Conservation (phyloP, 192 early-diverging fungal species). For the Backusella mclennaniae region DNA sequence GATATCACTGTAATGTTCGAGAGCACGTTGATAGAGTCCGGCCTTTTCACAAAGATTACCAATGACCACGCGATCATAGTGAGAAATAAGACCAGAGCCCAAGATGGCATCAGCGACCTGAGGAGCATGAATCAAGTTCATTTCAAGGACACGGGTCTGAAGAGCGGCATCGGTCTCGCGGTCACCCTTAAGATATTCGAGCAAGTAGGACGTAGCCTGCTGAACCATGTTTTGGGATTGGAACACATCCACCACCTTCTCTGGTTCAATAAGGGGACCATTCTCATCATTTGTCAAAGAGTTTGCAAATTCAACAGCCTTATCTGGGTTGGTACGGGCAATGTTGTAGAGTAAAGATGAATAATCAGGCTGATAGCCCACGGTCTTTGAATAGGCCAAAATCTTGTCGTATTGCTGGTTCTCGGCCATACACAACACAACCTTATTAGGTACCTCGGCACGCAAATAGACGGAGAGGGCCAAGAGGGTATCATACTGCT, state of each 20-base stretch:
- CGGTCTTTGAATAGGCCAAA: slow-evolving; percentile 91
- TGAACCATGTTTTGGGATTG: slow-evolving; percentile 89
- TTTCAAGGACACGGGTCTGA: slow-evolving; percentile 94
- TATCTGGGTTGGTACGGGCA: slow-evolving; percentile 88
- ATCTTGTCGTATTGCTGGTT: slow-evolving; percentile 96
- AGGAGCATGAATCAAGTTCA: slow-evolving; percentile 95
- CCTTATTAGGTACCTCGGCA: slow-evolving; percentile 91
- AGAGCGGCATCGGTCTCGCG: slow-evolving; percentile 86
- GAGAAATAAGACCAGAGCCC: slow-evolving; percentile 92
- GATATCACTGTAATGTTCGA: slow-evolving; percentile 96
- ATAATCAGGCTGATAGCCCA: slow-evolving; percentile 93
- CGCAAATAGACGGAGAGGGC: slow-evolving; percentile 95
- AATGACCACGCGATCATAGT: slow-evolving; percentile 92
- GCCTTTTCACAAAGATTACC: slow-evolving; percentile 97
- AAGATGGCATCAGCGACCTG: slow-evolving; percentile 99
- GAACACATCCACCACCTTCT: slow-evolving; percentile 91
- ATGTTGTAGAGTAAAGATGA: slow-evolving; percentile 86
- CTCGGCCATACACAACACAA: slow-evolving; percentile 96
- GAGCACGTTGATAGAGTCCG: slow-evolving; percentile 90
- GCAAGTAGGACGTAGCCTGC: slow-evolving; percentile 94
- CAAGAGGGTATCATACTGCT: slow-evolving; percentile 84
- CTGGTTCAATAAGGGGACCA: slow-evolving; percentile 80
- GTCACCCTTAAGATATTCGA: slow-evolving; percentile 96
- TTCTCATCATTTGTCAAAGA: slow-evolving; percentile 81
- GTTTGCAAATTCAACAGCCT: slow-evolving; percentile 91